Base-by-base conservation (phyloP, 306 rosid species). In the Dryas alaskensis region DNA sequence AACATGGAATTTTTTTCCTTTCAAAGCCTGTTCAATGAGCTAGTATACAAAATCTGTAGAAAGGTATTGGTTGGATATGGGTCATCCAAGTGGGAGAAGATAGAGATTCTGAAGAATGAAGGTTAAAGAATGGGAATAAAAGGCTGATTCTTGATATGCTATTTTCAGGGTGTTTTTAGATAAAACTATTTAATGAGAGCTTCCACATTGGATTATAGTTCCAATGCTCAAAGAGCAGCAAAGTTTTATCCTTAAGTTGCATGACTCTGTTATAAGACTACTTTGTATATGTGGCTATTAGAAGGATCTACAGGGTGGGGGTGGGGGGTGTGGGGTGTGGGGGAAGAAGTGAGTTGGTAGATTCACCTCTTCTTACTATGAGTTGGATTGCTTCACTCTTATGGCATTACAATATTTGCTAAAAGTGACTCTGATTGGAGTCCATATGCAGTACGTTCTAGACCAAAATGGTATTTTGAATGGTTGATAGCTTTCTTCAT, bases 61-160 rank as follows among this genome's bases (percentile, higher is more conserved):
- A n/a, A 50, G 49, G 16, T 54, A 58, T 11, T 62, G 65, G 74
- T 70, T 70, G 42, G 57, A 60, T 31, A 40, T 22, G 27, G 43
- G 25, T 44, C 55, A 0, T 57, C 43, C 6, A 12, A 44, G 52
- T 43, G n/a, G 48, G 12, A 0, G 10, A 39, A 31, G 40, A 50
- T 6, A 25, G 10, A 1, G 70, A 25, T 59, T 67, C 48, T 48
- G 22, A 42, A 12, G 7, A 27, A 9, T 9, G 46, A 62, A 39
- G 47, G n/a, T 62, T 39, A 40, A 61, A 61, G 67, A 62, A 12
- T 3, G 43, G n/a, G 12, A 27, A 60, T 60, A 60, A 60, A 22
- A 27, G 31, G 65, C 1, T 5, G 48, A 45, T 45, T 5, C 8
- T 45, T 45, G 37, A 31, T 31, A 31, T 31, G 37, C 37, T 31